Evolutionary conservation across 2,329 filamentous ascomycete species (phyloP), one percentile per base, ranked within the genome.

Genomic region (Nigrograna mackinnonii): DNA sequence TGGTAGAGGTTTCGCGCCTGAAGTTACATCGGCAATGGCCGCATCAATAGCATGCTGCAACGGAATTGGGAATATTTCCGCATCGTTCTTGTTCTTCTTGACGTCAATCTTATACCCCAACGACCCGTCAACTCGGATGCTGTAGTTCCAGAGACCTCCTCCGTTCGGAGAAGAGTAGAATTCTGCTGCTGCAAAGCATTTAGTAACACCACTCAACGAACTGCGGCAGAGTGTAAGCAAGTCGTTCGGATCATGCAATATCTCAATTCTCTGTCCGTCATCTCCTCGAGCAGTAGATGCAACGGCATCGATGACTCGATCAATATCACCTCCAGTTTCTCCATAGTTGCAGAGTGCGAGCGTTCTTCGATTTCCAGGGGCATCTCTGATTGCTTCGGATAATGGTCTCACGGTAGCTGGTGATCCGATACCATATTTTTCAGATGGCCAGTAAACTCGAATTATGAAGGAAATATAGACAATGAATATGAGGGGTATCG

Each of bases 101-200:
- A 85, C 78, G 50, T 85, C 74, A 47, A 94, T 82, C 43, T 78
- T 80, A 12, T 66, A 62, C 12, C 83, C 83, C 43, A 94, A 75
- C 0, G 81, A 74, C 17, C 84, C 84, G 62, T 95, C 90, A 2
- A 82, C 83, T 41, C 87, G 79, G 18, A 95, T 76, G 0, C 87
- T 90, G 61, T 95, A 95, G 67, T 91, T 92, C 90, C 90, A 95
- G 35, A 81, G 68, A 2, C 80, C 80, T 9, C 76, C 78, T 68
- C 91, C 84, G 2, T 67, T 75, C 0, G 89, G 87, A 3, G 87
- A 92, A 0, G 85, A 84, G 37, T 82, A 73, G 70, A 92, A 91
- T 4, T 87, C 80, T 2, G 87, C 79, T 6, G 85, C 88, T n/a
- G 79, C 85, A 61, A 85, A 89, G 65, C 87, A 91, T 1, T 66